These are phyloP conservation scores for Aspergillus steynii DNA, from an alignment of 495 filamentous ascomycete species.

Conservation along the genomic window DNA sequence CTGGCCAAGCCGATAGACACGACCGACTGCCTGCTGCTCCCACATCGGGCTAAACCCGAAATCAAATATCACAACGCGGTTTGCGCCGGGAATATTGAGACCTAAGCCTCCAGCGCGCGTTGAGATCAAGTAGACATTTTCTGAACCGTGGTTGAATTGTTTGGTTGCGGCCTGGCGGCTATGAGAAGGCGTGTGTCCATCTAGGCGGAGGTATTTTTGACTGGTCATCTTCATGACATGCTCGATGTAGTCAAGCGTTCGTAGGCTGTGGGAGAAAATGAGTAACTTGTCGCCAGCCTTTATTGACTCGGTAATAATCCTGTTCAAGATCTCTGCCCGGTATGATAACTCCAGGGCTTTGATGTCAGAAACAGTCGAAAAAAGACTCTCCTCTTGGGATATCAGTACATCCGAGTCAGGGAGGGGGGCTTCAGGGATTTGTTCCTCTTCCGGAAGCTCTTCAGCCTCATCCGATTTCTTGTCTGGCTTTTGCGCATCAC, in stretches of 20 bases:
- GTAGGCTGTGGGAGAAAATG: constrained; percentile 75
- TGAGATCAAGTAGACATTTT: constrained; percentile 73
- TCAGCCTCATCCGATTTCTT: constrained; percentile 31
- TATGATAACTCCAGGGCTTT: constrained; percentile 53
- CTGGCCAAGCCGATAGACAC: constrained; percentile 87
- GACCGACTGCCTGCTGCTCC: constrained; percentile 87
- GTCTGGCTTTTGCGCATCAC: constrained; percentile 24
- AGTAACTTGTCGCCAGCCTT: constrained; percentile 65
- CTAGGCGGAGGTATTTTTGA: constrained; percentile 56
- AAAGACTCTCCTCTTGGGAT: constrained; percentile 27
- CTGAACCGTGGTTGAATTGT: constrained; percentile 58
- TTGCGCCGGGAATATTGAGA: constrained; percentile 81
- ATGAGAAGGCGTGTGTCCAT: constrained; percentile 57
- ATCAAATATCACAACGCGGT: constrained; percentile 87
- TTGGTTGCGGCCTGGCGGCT: constrained; percentile 62
- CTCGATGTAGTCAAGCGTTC: constrained; percentile 69
- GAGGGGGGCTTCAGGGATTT: constrained; percentile 33
- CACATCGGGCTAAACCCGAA: constrained; percentile 75
- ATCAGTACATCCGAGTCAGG: constrained; percentile 23
- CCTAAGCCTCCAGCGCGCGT: constrained; percentile 80
- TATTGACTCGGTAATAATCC: constrained; percentile 64
- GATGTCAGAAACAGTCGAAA: constrained; percentile 30
- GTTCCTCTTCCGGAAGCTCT: constrained; percentile 24
- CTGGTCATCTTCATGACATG: constrained; percentile 44
- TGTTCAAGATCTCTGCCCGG: constrained; percentile 64